A percentile compares a stretch with the other conserved stretches of the same genome.
phyloP scores from a whole-genome alignment of 108 stramenopile genomes.

The Discostella pseudostelligera region DNA sequence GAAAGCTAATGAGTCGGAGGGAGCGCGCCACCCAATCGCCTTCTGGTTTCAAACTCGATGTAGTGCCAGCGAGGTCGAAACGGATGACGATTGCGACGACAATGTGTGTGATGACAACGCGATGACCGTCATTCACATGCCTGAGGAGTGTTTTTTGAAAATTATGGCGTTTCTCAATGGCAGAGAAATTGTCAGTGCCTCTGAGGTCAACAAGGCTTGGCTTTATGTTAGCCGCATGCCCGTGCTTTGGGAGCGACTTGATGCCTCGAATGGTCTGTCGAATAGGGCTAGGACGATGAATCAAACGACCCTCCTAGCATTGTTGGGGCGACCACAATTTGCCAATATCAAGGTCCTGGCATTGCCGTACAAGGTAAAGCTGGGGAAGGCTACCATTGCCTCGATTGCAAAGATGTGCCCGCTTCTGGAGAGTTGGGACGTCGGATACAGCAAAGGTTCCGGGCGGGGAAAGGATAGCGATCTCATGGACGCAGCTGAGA shows the following conservation, averaged over 20 bases:
- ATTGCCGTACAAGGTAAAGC: constrained; percentile 27
- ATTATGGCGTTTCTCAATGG: constrained; percentile 15
- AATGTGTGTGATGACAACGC: background rate
- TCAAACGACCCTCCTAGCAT: constrained; percentile 12
- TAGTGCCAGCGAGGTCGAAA: background rate
- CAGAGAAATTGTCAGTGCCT: constrained; percentile 10
- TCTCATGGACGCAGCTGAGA: constrained; percentile 11
- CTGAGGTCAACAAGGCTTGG: constrained; percentile 24
- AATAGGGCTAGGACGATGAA: constrained; percentile 13
- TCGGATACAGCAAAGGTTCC: background rate
- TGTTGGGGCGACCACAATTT: constrained; percentile 21
- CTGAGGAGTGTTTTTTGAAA: constrained; percentile 18
- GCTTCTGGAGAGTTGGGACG: constrained; percentile 8
- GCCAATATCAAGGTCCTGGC: constrained; percentile 3
- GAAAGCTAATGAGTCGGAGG: constrained; percentile 9
- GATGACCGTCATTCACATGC: constrained; percentile 12
- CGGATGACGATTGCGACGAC: background rate
- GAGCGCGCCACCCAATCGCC: constrained; percentile 11
- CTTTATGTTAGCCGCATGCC: constrained; percentile 23
- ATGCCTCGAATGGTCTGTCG: constrained; percentile 14
- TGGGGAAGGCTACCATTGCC: constrained; percentile 15
- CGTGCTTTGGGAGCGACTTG: constrained; percentile 13
- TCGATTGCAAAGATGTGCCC: constrained; percentile 10
- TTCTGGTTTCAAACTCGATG: constrained; percentile 13
- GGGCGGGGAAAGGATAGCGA: constrained; percentile 13